Conservation (phyloP, 495 filamentous ascomycete genomes). For the Lasiosphaeris hirsuta region DNA sequence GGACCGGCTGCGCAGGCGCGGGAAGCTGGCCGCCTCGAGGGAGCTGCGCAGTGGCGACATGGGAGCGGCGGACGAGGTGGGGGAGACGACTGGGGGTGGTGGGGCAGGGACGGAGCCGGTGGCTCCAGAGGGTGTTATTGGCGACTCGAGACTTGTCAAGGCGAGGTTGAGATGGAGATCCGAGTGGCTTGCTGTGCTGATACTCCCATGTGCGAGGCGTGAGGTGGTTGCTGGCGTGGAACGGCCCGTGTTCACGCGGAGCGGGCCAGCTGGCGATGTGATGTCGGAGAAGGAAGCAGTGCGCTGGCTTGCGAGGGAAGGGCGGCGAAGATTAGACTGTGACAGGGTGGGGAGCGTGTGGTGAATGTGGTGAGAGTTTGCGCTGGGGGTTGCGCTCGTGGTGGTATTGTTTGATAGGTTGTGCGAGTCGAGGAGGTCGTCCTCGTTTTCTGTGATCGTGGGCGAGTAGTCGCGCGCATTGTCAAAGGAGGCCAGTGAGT, state of each 20-base stretch:
- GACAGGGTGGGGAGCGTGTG: slow-evolving; percentile 12
- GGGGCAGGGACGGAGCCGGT: slow-evolving; percentile 15
- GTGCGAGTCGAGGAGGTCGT: slow-evolving; percentile 34
- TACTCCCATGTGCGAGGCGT: slow-evolving; percentile 36
- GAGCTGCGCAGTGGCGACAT: slow-evolving; percentile 51
- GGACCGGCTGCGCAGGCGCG: slow-evolving; percentile 49
- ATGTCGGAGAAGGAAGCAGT: slow-evolving; percentile 41
- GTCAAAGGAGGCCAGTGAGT: slow-evolving; percentile 48
- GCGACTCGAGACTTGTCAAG: slow-evolving; percentile 32
- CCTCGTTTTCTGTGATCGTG: slow-evolving; percentile 50
- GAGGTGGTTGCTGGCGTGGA: slow-evolving; percentile 34
- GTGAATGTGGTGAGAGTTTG: slow-evolving; percentile 4
- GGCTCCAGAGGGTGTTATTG: slow-evolving; percentile 14
- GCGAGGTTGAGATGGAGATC: slow-evolving; percentile 35
- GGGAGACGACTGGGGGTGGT: slow-evolving; percentile 13
- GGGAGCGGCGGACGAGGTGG: slow-evolving; percentile 27
- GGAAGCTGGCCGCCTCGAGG: slow-evolving; percentile 46
- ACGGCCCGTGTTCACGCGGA: slow-evolving; percentile 43
- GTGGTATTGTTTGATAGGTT: slow-evolving; percentile 14
- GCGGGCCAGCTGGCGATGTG: slow-evolving; percentile 29
- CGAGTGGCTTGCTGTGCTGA: slow-evolving; percentile 36
- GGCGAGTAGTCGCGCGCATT: slow-evolving; percentile 43
- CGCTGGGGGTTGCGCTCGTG: background rate
- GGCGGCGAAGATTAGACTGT: slow-evolving; percentile 29
- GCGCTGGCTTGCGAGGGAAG: slow-evolving; percentile 40